Conservation (phyloP, 2,329 filamentous ascomycete species). For the Sclerotinia minor region DNA sequence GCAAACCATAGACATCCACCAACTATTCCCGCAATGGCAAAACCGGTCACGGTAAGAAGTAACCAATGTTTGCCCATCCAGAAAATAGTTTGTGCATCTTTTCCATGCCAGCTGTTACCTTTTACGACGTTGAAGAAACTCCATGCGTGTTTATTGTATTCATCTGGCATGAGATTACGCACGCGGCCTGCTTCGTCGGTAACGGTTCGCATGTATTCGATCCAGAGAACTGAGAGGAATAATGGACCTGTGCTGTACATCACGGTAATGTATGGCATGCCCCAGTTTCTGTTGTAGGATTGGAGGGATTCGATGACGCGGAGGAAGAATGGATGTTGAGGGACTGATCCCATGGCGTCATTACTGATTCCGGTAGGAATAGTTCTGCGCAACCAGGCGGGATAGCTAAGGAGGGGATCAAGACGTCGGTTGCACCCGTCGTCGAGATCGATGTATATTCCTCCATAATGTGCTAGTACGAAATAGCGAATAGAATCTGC, state of each 20-base stretch:
- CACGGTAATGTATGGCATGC: conserved; percentile 66
- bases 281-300: conserved; percentile 67
- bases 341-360: conserved; percentile 74
- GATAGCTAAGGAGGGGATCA: conserved; percentile 67
- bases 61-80: conserved; percentile 50
- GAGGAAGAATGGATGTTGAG: conserved; percentile 73
- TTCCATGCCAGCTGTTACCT: conserved; percentile 50
- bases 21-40: conserved; percentile 39
- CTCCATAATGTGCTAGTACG: conserved; percentile 72
- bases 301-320: conserved; percentile 67
- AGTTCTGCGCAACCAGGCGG: conserved; percentile 70
- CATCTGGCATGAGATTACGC: conserved; percentile 66
- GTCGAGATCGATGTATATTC: conserved; percentile 80
- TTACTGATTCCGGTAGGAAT: conserved; percentile 77
- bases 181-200: conserved; percentile 55
- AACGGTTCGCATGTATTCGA: conserved; percentile 64
- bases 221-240: conserved; percentile 74
- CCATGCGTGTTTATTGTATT: conserved; percentile 68
- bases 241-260: conserved; percentile 78
- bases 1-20: conserved; percentile 36
- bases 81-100: conserved; percentile 50
- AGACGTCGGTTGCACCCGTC: conserved; percentile 42
- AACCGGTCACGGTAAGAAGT: conserved; percentile 42
- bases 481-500: conserved; percentile 81
- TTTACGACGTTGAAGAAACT: conserved; percentile 64